phyloP scores from a whole-genome alignment of 2,329 filamentous ascomycete genomes.

The Sporothrix brunneoviolacea region DNA sequence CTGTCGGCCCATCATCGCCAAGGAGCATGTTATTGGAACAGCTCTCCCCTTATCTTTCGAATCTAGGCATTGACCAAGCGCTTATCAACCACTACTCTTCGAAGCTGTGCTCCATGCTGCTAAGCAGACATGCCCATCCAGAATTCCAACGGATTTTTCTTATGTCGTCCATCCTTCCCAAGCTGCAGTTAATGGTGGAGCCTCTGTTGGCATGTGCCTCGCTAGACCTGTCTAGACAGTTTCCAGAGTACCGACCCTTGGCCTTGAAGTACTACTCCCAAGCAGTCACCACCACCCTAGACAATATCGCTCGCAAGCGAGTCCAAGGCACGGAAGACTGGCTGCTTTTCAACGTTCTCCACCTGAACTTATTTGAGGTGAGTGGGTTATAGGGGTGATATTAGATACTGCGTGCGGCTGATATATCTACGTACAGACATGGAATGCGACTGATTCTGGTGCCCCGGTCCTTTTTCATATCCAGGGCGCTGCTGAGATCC shows the following conservation, averaged over 20 bases:
- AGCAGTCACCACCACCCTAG: neutral
- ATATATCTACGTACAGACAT: too few species aligned
- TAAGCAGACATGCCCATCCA: constrained; percentile 2
- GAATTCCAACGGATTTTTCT: neutral
- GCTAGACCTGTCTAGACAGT: constrained; percentile 1
- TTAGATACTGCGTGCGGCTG: too few species aligned
- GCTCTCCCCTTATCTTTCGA: neutral
- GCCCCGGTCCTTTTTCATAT: neutral
- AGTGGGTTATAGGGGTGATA: too few species aligned
- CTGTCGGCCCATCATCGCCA: too few species aligned
- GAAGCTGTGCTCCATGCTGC: constrained; percentile 1
- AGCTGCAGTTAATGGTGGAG: constrained; percentile 5
- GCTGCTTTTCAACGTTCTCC: constrained; percentile 2
- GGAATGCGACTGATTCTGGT: neutral
- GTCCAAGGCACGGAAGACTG: constrained; percentile 4
- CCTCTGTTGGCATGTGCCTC: constrained; percentile 3
- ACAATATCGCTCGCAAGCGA: neutral
- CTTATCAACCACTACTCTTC: constrained; percentile 4
- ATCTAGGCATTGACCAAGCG: neutral
- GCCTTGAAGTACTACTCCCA: neutral
- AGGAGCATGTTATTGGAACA: too few species aligned
- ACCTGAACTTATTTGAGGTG: constrained; percentile 1
- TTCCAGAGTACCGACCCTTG: constrained; percentile 1
- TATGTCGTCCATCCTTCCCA: constrained; percentile 2
- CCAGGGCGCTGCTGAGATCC: neutral